Evolutionary conservation across 208 protist species (phyloP), one percentile per base, ranked within the genome.

Genomic region (Trypanosoma grayi): DNA sequence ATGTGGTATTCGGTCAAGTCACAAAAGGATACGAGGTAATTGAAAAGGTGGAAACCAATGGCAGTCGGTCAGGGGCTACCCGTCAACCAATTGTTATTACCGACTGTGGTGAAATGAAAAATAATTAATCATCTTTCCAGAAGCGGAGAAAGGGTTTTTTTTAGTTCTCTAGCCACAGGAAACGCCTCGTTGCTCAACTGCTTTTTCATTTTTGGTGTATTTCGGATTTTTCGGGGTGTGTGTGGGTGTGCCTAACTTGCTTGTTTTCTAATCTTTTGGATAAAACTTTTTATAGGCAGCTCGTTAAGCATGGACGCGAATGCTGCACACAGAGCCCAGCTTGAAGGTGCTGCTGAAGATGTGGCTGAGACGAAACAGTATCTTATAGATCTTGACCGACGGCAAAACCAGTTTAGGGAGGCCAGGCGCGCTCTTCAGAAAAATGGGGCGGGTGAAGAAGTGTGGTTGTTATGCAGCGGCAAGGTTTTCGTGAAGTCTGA

Each of bases 1-100:
- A 99, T 69, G 93, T 97, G 39, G 96, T 98, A 11, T 98, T 98
- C 66, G 97, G 97, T 20, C 76, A 94, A 55, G 81, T 98, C 25
- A 81, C 82, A 30, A 82, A 95, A 60, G 90, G 91, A 48, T 87
- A 87, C 63, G 84, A 97, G 16, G 66, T 94, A 45, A 80, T 97
- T 31, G 53, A 77, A 41, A 85, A 87, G 51, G 57, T 95, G 39
- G 92, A 96, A 60, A 18, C 64, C 33, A 60, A 77, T 25, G 88
- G 91, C 45, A 92, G 75, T 57, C 83, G 77, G 46, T 79, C 72
- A 40, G 87, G 90, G 34, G 60, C 80, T 22, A 93, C 84, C 14
- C 75, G 82, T 25, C 73, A 87, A 54, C 83, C 79, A 30, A 80
- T 96, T 53, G 58, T 58, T 9, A 73, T 95, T 59, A 76, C 73